A percentile compares a stretch with the other conserved stretches of the same genome.
These are phyloP conservation scores for Kurtzmaniella quercitrusa DNA, from an alignment of 1,139 yeast genomes.

Conservation along the genomic window DNA sequence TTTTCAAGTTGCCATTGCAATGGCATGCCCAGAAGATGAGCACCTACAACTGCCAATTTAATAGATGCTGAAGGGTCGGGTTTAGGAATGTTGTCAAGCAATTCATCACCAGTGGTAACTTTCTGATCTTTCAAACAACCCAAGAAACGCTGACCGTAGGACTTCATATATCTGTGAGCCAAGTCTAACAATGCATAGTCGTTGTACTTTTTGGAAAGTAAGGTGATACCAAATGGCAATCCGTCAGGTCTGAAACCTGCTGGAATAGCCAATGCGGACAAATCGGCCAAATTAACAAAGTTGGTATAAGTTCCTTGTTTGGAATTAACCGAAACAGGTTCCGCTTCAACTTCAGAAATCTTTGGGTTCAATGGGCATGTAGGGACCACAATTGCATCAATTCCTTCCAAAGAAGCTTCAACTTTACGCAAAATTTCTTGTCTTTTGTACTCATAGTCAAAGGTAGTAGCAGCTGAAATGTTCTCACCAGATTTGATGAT, in stretches of 20 bases:
- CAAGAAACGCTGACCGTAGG: constrained; percentile 25
- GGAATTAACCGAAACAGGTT: constrained; percentile 83
- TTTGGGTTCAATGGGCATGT: constrained; percentile 92
- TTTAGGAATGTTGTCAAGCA: constrained; percentile 35
- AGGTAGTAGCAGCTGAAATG: constrained; percentile 77
- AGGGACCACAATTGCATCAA: constrained; percentile 82
- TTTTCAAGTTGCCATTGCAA: constrained; percentile 91
- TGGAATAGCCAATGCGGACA: constrained; percentile 89
- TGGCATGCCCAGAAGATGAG: constrained; percentile 84
- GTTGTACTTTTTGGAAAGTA: constrained; percentile 74
- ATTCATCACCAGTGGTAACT: constrained; percentile 31
- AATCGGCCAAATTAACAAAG: constrained; percentile 89
- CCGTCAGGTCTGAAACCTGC: constrained; percentile 84
- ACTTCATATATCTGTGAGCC: constrained; percentile 64
- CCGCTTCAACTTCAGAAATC: constrained; percentile 61
- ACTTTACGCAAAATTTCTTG: constrained; percentile 69
- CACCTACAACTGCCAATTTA: constrained; percentile 91
- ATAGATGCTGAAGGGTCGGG: constrained; percentile 20
- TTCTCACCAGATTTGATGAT: constrained; percentile 77
- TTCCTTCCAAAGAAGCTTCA: constrained; percentile 46
- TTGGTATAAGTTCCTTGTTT: constrained; percentile 95
- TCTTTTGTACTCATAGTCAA: constrained; percentile 80
- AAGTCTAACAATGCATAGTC: constrained; percentile 86
- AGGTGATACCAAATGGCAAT: constrained; percentile 84
- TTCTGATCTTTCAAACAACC: constrained; percentile 42